Conservation (phyloP, 2,329 filamentous ascomycete genomes). For the Tolypocladium tropicale region DNA sequence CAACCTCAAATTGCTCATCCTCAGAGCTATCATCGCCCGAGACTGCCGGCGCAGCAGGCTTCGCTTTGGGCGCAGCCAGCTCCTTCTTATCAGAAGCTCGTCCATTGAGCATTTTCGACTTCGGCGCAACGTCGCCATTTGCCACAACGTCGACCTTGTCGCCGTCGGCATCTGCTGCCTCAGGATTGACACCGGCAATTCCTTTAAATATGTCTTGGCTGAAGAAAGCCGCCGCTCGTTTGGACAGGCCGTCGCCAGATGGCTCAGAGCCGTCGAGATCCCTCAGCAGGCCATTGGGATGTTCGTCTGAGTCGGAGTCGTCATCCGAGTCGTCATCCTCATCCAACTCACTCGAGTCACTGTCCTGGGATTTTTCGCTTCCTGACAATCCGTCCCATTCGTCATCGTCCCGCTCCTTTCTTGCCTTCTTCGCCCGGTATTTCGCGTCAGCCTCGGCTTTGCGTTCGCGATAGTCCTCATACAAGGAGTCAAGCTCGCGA, state of each 20-base stretch:
- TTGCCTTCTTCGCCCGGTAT: conserved; percentile 78
- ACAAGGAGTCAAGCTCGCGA: conserved; percentile 75
- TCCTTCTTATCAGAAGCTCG: not conserved
- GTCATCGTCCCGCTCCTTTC: conserved; percentile 70
- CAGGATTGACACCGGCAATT: conserved; percentile 56
- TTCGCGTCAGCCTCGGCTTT: conserved; percentile 77
- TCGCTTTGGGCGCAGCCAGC: not conserved
- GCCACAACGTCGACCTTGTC: conserved; percentile 10
- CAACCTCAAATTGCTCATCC: conserved; percentile 48
- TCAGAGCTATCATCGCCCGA: conserved; percentile 27
- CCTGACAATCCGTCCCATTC: conserved; percentile 88
- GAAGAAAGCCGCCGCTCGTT: conserved; percentile 80
- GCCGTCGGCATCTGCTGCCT: conserved; percentile 26
- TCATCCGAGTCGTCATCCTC: conserved; percentile 36
- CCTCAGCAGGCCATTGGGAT: conserved; percentile 20
- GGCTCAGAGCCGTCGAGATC: conserved; percentile 31
- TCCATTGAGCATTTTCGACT: conserved; percentile 5
- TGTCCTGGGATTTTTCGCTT: conserved; percentile 44
- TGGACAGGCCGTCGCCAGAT: conserved; percentile 53
- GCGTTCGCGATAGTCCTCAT: conserved; percentile 72
- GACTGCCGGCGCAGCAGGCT: conserved; percentile 11
- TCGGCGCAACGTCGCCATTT: conserved; percentile 9
- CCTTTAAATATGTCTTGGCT: conserved; percentile 90
- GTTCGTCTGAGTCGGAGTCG: conserved; percentile 18
- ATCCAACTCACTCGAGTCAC: conserved; percentile 44